phyloP scores from a whole-genome alignment of 2,329 filamentous ascomycete genomes.

The Xylariaceae sp. region DNA sequence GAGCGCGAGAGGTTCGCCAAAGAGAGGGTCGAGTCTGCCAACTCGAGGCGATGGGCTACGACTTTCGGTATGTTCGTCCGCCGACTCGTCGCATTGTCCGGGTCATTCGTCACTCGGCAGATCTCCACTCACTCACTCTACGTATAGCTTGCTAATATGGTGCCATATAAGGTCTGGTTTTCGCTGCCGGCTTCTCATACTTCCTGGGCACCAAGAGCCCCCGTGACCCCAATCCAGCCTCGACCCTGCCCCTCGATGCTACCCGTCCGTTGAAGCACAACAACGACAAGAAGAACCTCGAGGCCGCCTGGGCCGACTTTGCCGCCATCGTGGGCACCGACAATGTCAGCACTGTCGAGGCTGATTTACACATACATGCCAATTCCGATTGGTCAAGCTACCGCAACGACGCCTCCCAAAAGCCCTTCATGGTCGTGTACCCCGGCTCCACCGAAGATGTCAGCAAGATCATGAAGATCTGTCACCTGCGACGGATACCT shows the following conservation, averaged over 20 bases:
- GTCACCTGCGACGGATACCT: conserved; percentile 66
- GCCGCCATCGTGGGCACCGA: conserved; percentile 61
- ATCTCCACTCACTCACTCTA: neutral
- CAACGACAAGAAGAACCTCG: conserved; percentile 59
- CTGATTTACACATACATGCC: conserved; percentile 56
- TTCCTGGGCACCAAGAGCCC: conserved; percentile 57
- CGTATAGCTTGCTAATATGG: conserved; percentile 2
- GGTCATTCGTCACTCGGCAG: neutral
- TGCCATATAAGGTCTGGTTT: conserved; percentile 46
- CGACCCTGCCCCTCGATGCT: conserved; percentile 58
- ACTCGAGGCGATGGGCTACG: conserved; percentile 47
- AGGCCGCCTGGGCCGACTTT: conserved; percentile 70
- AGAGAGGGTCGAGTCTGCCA: conserved; percentile 37
- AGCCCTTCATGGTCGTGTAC: conserved; percentile 67
- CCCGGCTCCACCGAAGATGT: conserved; percentile 73
- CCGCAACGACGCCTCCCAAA: conserved; percentile 44
- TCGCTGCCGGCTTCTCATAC: conserved; percentile 52
- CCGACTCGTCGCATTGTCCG: too few relatives aligned
- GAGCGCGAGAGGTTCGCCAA: conserved; percentile 51
- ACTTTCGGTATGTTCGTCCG: conserved; percentile 48
- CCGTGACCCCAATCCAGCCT: conserved; percentile 48
- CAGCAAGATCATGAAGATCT: conserved; percentile 71
- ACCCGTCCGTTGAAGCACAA: conserved; percentile 55
- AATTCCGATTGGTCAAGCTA: conserved; percentile 64
- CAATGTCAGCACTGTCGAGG: conserved; percentile 59